Conservation (phyloP, 1,139 yeast genomes). For the Arxiozyma heterogenica region DNA sequence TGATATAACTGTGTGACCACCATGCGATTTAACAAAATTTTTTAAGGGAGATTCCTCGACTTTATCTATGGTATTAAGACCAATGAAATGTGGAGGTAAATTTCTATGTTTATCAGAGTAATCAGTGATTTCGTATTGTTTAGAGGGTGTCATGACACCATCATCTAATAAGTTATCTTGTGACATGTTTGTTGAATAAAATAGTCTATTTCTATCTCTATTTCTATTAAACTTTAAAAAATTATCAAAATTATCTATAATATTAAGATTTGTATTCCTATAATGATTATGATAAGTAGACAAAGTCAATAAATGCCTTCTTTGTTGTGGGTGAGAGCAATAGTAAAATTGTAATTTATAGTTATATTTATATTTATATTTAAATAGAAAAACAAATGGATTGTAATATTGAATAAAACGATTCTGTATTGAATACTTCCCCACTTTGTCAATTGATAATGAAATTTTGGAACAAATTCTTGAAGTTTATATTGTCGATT, state of each 20-base stretch:
- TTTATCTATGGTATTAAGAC: constrained; percentile 42
- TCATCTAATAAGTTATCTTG: constrained; percentile 35
- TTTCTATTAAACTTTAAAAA: background rate
- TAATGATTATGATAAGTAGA: background rate
- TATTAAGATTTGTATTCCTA: background rate
- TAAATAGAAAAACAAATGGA: background rate
- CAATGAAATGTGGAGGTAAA: constrained; percentile 68
- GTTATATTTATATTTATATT: too few relatives aligned
- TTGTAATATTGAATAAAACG: background rate
- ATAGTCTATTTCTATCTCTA: background rate
- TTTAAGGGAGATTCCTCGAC: constrained; percentile 56
- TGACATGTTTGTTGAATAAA: constrained; percentile 25
- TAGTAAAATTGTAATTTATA: background rate
- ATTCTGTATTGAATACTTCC: background rate
- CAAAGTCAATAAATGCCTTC: too few relatives aligned
- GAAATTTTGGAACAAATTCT: background rate
- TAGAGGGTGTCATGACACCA: constrained; percentile 14
- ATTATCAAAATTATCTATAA: background rate
- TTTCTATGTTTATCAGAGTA: constrained; percentile 30
- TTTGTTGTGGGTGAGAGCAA: background rate
- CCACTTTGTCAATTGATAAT: background rate
- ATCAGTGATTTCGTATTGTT: constrained; percentile 29
- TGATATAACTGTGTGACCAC: constrained; percentile 92
- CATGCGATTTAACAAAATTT: constrained; percentile 75
- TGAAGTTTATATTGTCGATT: background rate